Conservation (phyloP, 2,329 filamentous ascomycete species). For the Exophiala xenobiotica region DNA sequence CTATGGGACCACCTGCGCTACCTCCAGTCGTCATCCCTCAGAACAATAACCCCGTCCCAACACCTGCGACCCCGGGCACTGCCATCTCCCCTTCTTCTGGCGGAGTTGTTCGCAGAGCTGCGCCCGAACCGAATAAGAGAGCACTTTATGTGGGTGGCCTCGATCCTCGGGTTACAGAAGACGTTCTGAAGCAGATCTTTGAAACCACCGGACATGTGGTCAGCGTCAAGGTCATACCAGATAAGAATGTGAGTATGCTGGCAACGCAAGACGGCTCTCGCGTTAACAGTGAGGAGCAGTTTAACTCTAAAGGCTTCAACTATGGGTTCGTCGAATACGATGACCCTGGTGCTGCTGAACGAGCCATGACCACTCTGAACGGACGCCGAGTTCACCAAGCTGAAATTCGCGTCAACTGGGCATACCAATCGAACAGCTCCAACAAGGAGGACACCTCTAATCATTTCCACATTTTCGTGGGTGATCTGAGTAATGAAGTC, state of each 20-base stretch:
- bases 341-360: constrained; percentile 91
- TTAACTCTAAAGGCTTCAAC: constrained; percentile 91
- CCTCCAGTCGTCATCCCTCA: constrained; percentile 83
- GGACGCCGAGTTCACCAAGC: constrained; percentile 93
- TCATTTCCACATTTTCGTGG: constrained; percentile 99
- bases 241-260: constrained; percentile 86
- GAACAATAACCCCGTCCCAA: constrained; percentile 94
- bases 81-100: constrained; percentile 85
- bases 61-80: constrained; percentile 77
- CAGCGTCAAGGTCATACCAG: constrained; percentile 98
- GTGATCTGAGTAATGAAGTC: constrained; percentile 96
- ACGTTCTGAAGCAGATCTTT: constrained; percentile 95
- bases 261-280: not conserved
- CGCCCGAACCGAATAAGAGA: constrained; percentile 97
- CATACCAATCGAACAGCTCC: constrained; percentile 90
- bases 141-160: constrained; percentile 94
- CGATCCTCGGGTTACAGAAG: constrained; percentile 92
- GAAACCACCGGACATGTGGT: constrained; percentile 98
- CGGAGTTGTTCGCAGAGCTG: constrained; percentile 81
- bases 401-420: constrained; percentile 99
- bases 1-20: constrained; percentile 83
- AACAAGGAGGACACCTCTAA: constrained; percentile 97
- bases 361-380: constrained; percentile 96
- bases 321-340: constrained; percentile 99
- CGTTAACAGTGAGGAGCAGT: constrained; percentile 29